A percentile compares a stretch with the other conserved stretches of the same genome.
phyloP scores from a whole-genome alignment of 2,329 filamentous ascomycete species.

The Fusarium tanahbumbuense region DNA sequence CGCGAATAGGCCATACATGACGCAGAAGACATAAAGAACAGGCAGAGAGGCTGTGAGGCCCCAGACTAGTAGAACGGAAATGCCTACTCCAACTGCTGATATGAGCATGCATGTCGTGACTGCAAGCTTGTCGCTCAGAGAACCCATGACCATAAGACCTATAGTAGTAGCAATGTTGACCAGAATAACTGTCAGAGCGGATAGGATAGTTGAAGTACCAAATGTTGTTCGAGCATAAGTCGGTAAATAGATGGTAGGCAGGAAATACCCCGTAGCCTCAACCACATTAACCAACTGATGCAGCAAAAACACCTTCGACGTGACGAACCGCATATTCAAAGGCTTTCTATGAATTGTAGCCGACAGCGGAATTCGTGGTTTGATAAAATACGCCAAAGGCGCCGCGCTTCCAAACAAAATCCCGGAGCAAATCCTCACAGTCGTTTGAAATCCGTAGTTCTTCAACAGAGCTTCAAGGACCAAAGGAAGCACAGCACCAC shows the following conservation, averaged over 20 bases:
- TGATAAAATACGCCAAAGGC: constrained; percentile 64
- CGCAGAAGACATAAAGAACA: constrained; percentile 68
- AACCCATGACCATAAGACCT: constrained; percentile 57
- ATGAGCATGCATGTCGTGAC: constrained; percentile 63
- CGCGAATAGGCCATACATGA: constrained; percentile 72
- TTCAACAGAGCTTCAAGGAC: constrained; percentile 60
- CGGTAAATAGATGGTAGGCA: constrained; percentile 69
- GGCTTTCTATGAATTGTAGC: constrained; percentile 46
- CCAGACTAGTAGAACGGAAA: constrained; percentile 69
- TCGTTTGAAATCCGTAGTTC: constrained; percentile 56
- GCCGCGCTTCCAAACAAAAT: constrained; percentile 60
- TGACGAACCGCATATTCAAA: constrained; percentile 60
- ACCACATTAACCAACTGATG: constrained; percentile 66
- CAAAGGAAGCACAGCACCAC: constrained; percentile 61
- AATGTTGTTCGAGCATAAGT: constrained; percentile 62
- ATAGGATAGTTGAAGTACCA: constrained; percentile 57
- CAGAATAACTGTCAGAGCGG: constrained; percentile 64
- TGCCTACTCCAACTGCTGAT: constrained; percentile 63
- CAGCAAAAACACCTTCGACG: constrained; percentile 63
- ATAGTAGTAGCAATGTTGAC: constrained; percentile 67
- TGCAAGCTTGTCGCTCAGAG: constrained; percentile 62
- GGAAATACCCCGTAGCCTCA: constrained; percentile 68
- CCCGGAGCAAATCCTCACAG: constrained; percentile 60
- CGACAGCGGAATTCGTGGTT: constrained; percentile 59
- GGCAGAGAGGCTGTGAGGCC: constrained; percentile 62